A percentile compares a stretch with the other conserved stretches of the same genome.
Conservation (phyloP, 768 basidiomycete genomes). For the Candolleomyces eurysporus region DNA sequence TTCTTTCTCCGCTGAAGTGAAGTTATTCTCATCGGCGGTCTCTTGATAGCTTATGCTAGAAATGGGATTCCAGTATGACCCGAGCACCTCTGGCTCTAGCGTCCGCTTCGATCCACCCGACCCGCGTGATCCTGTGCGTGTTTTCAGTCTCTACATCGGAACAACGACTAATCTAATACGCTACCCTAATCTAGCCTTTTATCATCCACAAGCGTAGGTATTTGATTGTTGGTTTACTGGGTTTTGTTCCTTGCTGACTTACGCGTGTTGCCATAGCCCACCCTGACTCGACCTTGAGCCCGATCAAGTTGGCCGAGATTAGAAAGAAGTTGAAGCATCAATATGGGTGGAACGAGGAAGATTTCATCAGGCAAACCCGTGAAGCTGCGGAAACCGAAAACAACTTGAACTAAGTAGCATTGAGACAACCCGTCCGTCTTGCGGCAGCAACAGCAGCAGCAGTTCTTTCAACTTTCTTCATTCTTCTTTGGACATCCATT, state of each 20-base stretch:
- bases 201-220: conserved; percentile 72
- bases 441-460: neutral
- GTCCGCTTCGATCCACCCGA: conserved; percentile 80
- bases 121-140: conserved; percentile 36
- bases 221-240: conserved; percentile 1
- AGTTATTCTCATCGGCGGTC: neutral
- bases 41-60: conserved; percentile 65
- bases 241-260: conserved; percentile 2
- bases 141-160: neutral
- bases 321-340: conserved; percentile 55
- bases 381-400: conserved; percentile 1
- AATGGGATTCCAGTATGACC: conserved; percentile 74
- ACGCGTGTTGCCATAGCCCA: conserved; percentile 49
- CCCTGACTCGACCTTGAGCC: conserved; percentile 64
- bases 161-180: neutral
- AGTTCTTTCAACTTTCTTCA: neutral
- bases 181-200: conserved; percentile 47
- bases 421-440: neutral
- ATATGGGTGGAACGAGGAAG: conserved; percentile 66
- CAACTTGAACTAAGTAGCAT: neutral
- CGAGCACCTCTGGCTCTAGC: conserved; percentile 77
- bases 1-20: neutral
- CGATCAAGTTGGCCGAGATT: conserved; percentile 47
- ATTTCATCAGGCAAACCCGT: conserved; percentile 29
- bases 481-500: neutral